Conservation (phyloP, 2,329 filamentous ascomycete genomes). For the Fusarium pseudoanthophilum region DNA sequence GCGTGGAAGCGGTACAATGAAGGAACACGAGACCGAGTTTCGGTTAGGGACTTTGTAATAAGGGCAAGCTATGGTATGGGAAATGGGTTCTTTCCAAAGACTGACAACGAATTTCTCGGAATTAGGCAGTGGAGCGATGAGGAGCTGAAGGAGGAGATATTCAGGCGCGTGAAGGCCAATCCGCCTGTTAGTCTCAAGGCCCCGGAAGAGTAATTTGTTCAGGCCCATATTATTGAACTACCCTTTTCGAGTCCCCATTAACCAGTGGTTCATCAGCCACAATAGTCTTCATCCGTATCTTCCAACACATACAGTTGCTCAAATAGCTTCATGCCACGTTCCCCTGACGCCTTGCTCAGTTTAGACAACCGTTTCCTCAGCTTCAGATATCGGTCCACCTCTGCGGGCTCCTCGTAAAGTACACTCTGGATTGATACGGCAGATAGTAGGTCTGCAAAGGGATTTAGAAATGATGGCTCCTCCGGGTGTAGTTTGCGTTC, state of each 20-base stretch:
- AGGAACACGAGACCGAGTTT: background rate
- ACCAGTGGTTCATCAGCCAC: fast-evolving
- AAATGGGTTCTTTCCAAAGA: background rate
- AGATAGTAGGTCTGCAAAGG: background rate
- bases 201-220: background rate
- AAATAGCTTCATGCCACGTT: background rate
- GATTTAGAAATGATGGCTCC: background rate
- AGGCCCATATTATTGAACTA: fast-evolving
- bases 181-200: fast-evolving
- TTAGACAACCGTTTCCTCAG: background rate
- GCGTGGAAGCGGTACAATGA: conserved; percentile 7
- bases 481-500: background rate
- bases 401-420: background rate
- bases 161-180: background rate
- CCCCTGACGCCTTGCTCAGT: fast-evolving
- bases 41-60: background rate
- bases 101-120: background rate
- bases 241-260: fast-evolving
- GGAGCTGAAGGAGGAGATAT: background rate
- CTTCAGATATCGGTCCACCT: background rate
- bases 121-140: conserved; percentile 1
- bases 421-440: no score
- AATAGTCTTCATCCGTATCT: background rate
- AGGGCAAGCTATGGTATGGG: conserved; percentile 10
- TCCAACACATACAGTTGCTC: background rate